Conservation (phyloP, 331 rosid genomes). For the Rhamnella rubrinervis region DNA sequence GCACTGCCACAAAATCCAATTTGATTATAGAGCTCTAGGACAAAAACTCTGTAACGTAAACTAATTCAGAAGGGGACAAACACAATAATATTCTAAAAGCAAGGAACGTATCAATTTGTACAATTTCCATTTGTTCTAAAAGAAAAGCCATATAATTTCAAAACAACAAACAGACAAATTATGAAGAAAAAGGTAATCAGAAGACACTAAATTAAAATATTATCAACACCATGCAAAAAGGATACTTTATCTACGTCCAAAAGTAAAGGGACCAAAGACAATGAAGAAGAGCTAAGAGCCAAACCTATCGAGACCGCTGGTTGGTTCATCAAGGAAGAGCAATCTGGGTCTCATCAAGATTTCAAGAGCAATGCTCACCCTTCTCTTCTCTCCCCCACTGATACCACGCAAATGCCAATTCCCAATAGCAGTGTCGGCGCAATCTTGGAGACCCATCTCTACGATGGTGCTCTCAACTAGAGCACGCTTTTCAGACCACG, state of each 20-base stretch:
- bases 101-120: too few species aligned
- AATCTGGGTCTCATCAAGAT: constrained; percentile 85
- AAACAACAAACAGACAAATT: background rate
- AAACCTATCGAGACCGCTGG: constrained; percentile 95
- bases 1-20: constrained; percentile 60
- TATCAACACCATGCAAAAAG: constrained; percentile 4
- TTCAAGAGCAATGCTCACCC: constrained; percentile 95
- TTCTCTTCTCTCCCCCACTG: constrained; percentile 95
- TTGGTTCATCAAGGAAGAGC: constrained; percentile 96
- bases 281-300: background rate
- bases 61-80: background rate
- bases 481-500: constrained; percentile 67
- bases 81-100: background rate
- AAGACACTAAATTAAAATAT: background rate
- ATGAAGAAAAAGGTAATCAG: background rate
- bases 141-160: background rate
- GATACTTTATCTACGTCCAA: background rate
- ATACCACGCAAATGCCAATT: constrained; percentile 97
- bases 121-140: too few species aligned
- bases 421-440: constrained; percentile 92
- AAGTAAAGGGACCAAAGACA: background rate
- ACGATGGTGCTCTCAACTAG: constrained; percentile 77
- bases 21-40: background rate
- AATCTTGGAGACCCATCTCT: constrained; percentile 96
- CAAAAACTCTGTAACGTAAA: background rate